Evolutionary conservation across 2,329 filamentous ascomycete species (phyloP), one percentile per base, ranked within the genome.

Genomic region (Cladosporium austrohemisphaericum): DNA sequence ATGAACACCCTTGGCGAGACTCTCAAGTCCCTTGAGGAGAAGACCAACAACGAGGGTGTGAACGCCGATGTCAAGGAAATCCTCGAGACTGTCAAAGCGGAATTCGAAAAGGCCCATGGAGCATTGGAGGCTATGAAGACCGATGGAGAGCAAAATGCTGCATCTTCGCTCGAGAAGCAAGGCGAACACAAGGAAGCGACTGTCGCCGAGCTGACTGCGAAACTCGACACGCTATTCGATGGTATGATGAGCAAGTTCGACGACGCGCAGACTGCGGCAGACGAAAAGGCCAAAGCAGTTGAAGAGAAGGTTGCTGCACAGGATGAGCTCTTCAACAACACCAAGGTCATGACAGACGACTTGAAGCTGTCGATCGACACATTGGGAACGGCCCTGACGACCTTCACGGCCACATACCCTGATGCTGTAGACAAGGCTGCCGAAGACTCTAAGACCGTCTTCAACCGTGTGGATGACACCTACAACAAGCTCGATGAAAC

Each of bases 231-330:
- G 61, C 90, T 89, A 64, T 82, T 96, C 58, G 79, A 80, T 51
- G 87, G 90, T 56, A 76, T 98, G 19, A 81, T 95, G 65, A 75
- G 78, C 57, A 96, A 94, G 66, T 94, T 95, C 62, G 91, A 96
- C 49, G 88, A 93, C 53, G 84, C 91, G 55, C 86, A 94, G 62
- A 72, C 78, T 16, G 74, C 81, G 6, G 78, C 88, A 23, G 86
- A 94, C 36, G 84, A 87, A 40, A 86, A 86, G 59, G 79, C 83
- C 41, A 83, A 84, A 56, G 78, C 84, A 26, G 81, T 83, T 47
- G 88, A 92, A 58, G 84, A 86, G 55, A 84, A 86, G 51, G 83
- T 88, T 25, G 71, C 79, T 26, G 80, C 86, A 55, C 83, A 90
- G 54, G 81, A 91, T 51, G 84, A 86, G 49, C 81, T 89, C 4